A percentile compares a stretch with the other conserved stretches of the same genome.
Conservation (phyloP, 768 basidiomycete genomes). For the Phaffia tasmanica region DNA sequence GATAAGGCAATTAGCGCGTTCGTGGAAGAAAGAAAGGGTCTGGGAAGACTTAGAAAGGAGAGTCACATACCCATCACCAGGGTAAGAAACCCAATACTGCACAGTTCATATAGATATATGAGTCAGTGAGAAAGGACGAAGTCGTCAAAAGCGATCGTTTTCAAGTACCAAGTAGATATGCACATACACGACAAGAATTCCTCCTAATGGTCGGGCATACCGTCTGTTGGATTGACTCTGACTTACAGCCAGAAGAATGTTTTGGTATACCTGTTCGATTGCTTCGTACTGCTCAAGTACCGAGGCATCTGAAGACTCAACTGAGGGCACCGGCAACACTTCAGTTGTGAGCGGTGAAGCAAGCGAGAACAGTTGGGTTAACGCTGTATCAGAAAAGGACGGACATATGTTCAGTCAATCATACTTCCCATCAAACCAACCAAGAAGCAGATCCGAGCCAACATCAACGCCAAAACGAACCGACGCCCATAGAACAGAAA, state of each 20-base stretch:
- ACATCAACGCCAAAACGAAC: background rate
- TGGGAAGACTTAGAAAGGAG: too few species aligned
- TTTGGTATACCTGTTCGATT: slow-evolving; percentile 6
- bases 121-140: too few species aligned
- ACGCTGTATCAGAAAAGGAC: background rate
- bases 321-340: background rate
- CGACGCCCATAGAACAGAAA: slow-evolving; percentile 25
- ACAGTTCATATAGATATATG: too few species aligned
- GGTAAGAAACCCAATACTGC: too few species aligned
- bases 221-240: slow-evolving; percentile 4
- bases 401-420: background rate
- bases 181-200: slow-evolving; percentile 23
- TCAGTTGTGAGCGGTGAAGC: slow-evolving; percentile 14
- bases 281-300: slow-evolving; percentile 1
- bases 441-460: background rate
- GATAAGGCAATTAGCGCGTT: background rate
- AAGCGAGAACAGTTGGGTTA: slow-evolving; percentile 30
- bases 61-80: too few species aligned
- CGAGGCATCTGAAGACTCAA: background rate
- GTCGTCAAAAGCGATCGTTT: too few species aligned
- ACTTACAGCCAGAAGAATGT: background rate
- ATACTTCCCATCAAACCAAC: background rate
- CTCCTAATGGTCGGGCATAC: slow-evolving; percentile 27
- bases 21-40: too few species aligned
- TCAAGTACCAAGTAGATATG: background rate